Base-by-base conservation (phyloP, 208 protist genomes). In the Wallacemonas collosoma region DNA sequence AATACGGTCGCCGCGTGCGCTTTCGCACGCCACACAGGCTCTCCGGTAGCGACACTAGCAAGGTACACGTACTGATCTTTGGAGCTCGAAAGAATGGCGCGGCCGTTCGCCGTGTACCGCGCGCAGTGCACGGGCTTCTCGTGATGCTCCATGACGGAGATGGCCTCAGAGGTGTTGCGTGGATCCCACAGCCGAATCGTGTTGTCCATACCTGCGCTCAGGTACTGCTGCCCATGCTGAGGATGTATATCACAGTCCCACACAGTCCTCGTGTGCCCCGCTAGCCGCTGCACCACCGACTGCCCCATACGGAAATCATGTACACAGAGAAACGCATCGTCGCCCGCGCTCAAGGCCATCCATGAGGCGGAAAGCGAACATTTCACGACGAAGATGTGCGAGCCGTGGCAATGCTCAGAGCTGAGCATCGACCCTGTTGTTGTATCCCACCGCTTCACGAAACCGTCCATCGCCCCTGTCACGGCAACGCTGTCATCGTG, bases 121-220 rank as follows among this genome's bases (percentile, higher is more conserved):
- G 81, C 73, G 57, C 76, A 77, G 72, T 95, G 91, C 39, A 95
- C 84, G 9, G 81, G 68, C n/a, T 55, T 65, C 1, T 43, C 64
- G 79, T 93, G 88, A 48, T 82, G 72, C 44, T 54, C 68, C 38
- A 88, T 55, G 11, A 72, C 73, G 40, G 72, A 4, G 36, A 84
- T 1, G 2, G 85, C 77, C 2, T 41, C 48, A 0, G 43, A 67
- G 35, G 81, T 55, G 2, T 68, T 61, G 17, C 91, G 81, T 7
- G 83, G 63, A 66, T 95, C 91, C 82, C 88, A 95, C 39, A 94
- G 68, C 11, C 72, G 77, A 17, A 91, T 67, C 17, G 76, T 84
- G 55, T 36, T 62, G 81, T 95, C 91, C 67, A 92, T 92, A n/a
- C 91, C 87, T 45, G 72, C 71, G 36, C 85, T 80, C 2, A 72